Conservation (phyloP, 192 early-diverging fungal genomes). For the Mortierella claussenii region DNA sequence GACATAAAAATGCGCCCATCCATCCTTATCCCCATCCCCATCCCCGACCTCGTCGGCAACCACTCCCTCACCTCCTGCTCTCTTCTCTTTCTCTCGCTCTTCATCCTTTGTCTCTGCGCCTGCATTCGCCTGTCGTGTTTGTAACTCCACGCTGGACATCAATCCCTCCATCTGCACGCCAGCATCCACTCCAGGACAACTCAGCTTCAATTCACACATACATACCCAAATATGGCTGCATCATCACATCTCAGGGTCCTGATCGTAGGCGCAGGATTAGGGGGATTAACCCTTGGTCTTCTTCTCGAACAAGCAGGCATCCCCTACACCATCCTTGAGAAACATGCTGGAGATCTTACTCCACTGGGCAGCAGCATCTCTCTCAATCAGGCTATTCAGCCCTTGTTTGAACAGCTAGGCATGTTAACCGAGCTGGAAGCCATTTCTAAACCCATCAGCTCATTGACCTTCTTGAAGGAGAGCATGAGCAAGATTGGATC, state of each 20-base stretch:
- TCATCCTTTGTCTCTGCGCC: background rate
- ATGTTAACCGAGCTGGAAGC: slow-evolving; percentile 32
- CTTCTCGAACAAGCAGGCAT: slow-evolving; percentile 40
- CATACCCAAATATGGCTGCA: slow-evolving; percentile 10
- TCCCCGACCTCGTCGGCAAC: background rate
- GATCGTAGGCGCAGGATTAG: slow-evolving; percentile 36
- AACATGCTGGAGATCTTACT: slow-evolving; percentile 24
- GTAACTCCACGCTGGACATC: too few species aligned
- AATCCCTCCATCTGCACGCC: background rate
- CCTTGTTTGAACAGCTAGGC: slow-evolving; percentile 35
- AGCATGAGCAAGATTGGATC: slow-evolving; percentile 44
- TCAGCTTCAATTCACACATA: background rate
- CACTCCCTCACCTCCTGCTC: background rate
- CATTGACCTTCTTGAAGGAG: slow-evolving; percentile 44
- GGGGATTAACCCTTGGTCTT: slow-evolving; percentile 29
- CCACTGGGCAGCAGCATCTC: slow-evolving; percentile 44
- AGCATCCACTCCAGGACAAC: background rate
- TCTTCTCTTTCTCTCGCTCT: background rate
- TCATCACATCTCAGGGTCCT: slow-evolving; percentile 30
- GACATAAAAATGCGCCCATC: too few species aligned
- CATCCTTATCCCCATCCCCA: too few species aligned
- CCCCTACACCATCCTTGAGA: slow-evolving; percentile 30
- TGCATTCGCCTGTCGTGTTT: background rate
- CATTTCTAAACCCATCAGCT: slow-evolving; percentile 37
- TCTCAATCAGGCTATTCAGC: slow-evolving; percentile 34